Evolutionary conservation across 768 basidiomycete species (phyloP).

Genomic region (Mycena vulgaris): DNA sequence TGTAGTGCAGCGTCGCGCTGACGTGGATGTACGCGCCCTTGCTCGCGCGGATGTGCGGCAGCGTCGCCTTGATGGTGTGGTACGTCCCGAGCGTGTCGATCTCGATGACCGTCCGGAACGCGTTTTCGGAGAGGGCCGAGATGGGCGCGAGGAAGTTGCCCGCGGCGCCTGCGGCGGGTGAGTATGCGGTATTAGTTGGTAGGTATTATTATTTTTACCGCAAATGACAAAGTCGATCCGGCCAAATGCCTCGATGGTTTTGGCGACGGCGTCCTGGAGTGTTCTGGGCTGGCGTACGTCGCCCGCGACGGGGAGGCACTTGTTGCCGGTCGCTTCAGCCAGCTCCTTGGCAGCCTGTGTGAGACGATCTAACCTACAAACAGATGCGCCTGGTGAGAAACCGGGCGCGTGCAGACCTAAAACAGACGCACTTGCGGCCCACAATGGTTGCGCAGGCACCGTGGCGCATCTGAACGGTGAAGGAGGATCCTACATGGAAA

Average conservation of each 20-base stretch:
- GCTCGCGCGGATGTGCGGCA: conserved; percentile 77
- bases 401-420: background rate
- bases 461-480: conserved; percentile 75
- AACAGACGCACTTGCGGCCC: conserved; percentile 84
- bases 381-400: conserved; percentile 10
- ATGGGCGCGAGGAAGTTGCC: conserved; percentile 97
- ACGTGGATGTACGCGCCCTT: conserved; percentile 92
- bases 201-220: conserved; percentile 61
- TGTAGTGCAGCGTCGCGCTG: conserved; percentile 90
- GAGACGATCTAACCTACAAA: conserved; percentile 77
- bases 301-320: conserved; percentile 80
- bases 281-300: conserved; percentile 88
- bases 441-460: conserved; percentile 88
- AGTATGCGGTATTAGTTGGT: background rate
- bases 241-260: conserved; percentile 84
- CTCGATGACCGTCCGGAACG: conserved; percentile 92
- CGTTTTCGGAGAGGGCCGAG: conserved; percentile 87
- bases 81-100: conserved; percentile 96
- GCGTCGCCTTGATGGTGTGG: conserved; percentile 95
- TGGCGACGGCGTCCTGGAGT: conserved; percentile 81
- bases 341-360: conserved; percentile 80
- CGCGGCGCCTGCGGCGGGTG: conserved; percentile 78
- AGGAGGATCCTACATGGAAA: conserved; percentile 8
- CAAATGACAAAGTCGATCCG: conserved; percentile 96
- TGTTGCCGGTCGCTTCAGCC: conserved; percentile 74